Percentiles rank a stretch among this genome's conserved stretches.
Conservation (phyloP, 768 basidiomycete species). For the Cystobasidium onofrii region DNA sequence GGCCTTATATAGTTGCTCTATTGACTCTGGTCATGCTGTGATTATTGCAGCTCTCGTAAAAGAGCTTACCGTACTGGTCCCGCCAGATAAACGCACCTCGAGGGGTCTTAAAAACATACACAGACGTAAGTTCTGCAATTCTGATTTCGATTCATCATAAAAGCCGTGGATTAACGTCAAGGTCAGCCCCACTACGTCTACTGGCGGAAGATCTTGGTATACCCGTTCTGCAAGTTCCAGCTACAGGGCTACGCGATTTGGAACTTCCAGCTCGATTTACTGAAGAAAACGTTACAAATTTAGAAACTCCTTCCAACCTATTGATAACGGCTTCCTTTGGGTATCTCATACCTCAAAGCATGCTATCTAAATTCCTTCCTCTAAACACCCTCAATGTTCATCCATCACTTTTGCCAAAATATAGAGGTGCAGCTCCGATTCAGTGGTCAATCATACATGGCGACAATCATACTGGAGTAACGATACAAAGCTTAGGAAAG, state of each 20-base stretch:
- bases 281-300: neutral
- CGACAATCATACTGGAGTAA: constrained; percentile 30
- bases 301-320: constrained; percentile 20
- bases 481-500: constrained; percentile 21
- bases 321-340: constrained; percentile 42
- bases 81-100: constrained; percentile 34
- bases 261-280: neutral
- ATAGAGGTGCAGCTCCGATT: constrained; percentile 41
- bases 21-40: neutral
- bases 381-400: constrained; percentile 41
- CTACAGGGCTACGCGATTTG: constrained; percentile 32
- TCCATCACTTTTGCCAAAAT: constrained; percentile 39
- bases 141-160: too few relatives aligned
- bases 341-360: constrained; percentile 37
- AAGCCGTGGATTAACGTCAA: too few relatives aligned
- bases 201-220: constrained; percentile 35
- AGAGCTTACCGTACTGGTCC: constrained; percentile 34
- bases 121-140: constrained; percentile 25
- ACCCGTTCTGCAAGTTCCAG: constrained; percentile 14
- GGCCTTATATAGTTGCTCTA: neutral
- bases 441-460: constrained; percentile 39
- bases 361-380: constrained; percentile 35
- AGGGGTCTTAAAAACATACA: constrained; percentile 16
- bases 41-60: constrained; percentile 31
- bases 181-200: constrained; percentile 31